Evolutionary conservation across 176 grass and related monocot genomes (phyloP).

Genomic region (Oropetium thomaeum): DNA sequence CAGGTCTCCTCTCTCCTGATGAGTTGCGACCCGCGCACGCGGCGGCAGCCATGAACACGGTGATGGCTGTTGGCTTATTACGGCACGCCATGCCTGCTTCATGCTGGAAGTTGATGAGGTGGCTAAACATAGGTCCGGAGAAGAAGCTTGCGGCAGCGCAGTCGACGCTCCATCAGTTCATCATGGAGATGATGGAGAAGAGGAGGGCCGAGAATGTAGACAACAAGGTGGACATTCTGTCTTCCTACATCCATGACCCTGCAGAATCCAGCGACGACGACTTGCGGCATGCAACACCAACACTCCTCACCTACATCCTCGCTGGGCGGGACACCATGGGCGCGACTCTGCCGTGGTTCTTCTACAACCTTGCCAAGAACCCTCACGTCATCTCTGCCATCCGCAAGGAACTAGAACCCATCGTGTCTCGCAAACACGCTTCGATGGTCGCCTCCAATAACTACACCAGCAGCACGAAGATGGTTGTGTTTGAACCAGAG

Average conservation of each 20-base stretch:
- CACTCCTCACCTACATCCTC: slow-evolving; percentile 21
- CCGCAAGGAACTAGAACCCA: slow-evolving; percentile 19
- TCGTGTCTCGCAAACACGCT: neutral
- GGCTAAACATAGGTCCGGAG: slow-evolving; percentile 12
- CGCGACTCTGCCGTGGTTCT: slow-evolving; percentile 30
- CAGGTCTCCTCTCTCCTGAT: neutral
- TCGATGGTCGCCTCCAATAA: neutral
- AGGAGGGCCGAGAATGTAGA: neutral
- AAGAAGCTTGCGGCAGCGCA: neutral
- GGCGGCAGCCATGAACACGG: neutral
- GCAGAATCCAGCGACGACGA: neutral
- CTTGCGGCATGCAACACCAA: neutral
- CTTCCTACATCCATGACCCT: neutral
- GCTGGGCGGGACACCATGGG: slow-evolving; percentile 27
- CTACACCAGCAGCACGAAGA: no score
- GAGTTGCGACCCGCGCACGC: slow-evolving; percentile 11
- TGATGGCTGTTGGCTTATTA: neutral
- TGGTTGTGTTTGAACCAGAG: slow-evolving; percentile 17
- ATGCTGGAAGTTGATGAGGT: slow-evolving; percentile 37
- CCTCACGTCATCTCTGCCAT: neutral
- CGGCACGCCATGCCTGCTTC: neutral
- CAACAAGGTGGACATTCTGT: neutral
- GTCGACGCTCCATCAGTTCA: neutral
- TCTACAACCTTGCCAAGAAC: slow-evolving; percentile 21
- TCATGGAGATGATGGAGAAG: neutral